These are phyloP conservation scores for Clarireedia monteithiana DNA, from an alignment of 2,329 filamentous ascomycete genomes.

Conservation along the genomic window DNA sequence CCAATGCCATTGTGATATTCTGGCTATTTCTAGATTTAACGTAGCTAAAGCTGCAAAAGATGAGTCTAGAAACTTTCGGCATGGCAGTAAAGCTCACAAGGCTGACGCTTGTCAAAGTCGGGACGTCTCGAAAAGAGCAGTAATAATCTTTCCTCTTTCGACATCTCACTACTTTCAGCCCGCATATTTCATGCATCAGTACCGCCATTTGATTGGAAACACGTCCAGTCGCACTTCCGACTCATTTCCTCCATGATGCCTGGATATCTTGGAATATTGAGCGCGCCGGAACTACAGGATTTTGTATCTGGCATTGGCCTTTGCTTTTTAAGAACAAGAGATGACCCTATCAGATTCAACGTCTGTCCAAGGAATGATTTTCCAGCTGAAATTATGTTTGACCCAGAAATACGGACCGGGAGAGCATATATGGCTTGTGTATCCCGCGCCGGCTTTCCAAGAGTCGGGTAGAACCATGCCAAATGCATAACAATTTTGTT, in stretches of 20 bases:
- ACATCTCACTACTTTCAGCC: not conserved
- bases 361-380: no score
- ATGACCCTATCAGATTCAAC: not conserved
- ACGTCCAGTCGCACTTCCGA: not conserved
- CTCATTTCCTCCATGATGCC: not conserved
- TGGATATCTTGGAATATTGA: conserved; percentile 4
- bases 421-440: no score
- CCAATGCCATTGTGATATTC: not conserved
- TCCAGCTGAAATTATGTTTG: not conserved
- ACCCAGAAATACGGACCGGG: no score
- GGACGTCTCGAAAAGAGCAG: not conserved
- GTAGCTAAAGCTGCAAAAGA: not conserved
- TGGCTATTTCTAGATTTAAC: not conserved
- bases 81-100: not conserved
- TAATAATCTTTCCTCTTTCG: not conserved
- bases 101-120: not conserved
- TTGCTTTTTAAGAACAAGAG: not conserved
- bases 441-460: not conserved
- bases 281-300: not conserved
- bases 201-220: not conserved
- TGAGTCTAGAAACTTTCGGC: not conserved
- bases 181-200: not conserved
- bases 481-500: not conserved
- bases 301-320: not conserved
- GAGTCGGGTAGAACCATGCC: not conserved